Percentiles rank a stretch among this genome's conserved stretches.
These are phyloP conservation scores for Vigna radiata DNA, from an alignment of 306 rosid genomes.

Conservation along the genomic window DNA sequence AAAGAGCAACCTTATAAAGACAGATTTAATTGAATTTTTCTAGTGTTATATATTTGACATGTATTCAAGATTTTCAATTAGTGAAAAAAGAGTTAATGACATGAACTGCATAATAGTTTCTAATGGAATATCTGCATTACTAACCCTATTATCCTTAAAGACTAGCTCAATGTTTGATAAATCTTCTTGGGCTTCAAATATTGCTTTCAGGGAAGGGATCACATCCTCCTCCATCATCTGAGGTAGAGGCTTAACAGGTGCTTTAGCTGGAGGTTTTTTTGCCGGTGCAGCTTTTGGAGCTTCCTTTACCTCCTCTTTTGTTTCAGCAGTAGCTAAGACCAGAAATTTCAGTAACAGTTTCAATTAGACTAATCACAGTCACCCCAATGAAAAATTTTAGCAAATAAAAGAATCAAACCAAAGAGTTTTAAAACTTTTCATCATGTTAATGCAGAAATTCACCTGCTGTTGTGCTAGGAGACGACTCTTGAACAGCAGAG, in stretches of 20 bases:
- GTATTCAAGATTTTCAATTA: not conserved
- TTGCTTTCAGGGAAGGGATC: slow-evolving; percentile 76
- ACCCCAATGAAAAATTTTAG: not conserved
- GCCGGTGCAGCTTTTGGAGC: slow-evolving; percentile 61
- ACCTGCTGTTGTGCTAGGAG: slow-evolving; percentile 73
- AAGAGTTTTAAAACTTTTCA: not conserved
- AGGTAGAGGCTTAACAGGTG: slow-evolving; percentile 71
- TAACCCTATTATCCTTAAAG: slow-evolving; percentile 76
- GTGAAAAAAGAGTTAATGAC: not conserved
- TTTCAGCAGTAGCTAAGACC: slow-evolving; percentile 59
- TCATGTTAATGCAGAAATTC: slow-evolving; percentile 41
- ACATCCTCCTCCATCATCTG: slow-evolving; percentile 94
- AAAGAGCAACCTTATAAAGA: not conserved
- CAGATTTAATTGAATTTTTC: not conserved
- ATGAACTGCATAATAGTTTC: not conserved
- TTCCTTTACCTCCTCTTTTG: slow-evolving; percentile 64
- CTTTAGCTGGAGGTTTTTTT: slow-evolving; percentile 84
- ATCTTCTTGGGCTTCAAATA: slow-evolving; percentile 75
- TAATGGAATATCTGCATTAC: slow-evolving; percentile 27
- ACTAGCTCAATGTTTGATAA: slow-evolving; percentile 69
- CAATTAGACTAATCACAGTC: not conserved
- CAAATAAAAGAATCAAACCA: not conserved
- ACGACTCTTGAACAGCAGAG: slow-evolving; percentile 87
- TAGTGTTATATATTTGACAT: not conserved
- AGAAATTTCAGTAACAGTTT: slow-evolving; percentile 12